Evolutionary conservation across 2,329 filamentous ascomycete genomes (phyloP), one percentile per base, ranked within the genome.

Genomic region (Dothiorella sarmentorum): DNA sequence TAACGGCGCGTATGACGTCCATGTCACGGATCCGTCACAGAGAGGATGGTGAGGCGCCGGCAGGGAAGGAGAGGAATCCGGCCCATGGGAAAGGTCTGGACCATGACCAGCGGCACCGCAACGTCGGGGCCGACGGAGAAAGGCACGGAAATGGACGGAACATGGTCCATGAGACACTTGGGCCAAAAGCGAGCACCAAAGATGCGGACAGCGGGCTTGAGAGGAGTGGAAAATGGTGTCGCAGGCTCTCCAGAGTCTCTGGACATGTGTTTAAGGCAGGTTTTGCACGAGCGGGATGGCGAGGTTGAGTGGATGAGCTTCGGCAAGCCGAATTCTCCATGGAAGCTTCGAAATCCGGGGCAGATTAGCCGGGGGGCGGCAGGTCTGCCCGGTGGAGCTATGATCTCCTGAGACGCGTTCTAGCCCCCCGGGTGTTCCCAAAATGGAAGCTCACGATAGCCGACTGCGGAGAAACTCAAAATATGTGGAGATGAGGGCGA

Each of bases 391-490:
- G 49, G 49, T 53, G 49, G 49, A 53, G 49, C 49, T 53, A 53
- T 53, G 49, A 53, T 53, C 49, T 53, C 35, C 49, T 53, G 49
- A 33, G 49, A 53, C 49, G n/a, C 33, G 49, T 40, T 53, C 49
- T 53, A 37, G 49, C 24, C 49, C 49, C 20, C 33, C 49, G 22
- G 33, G 22, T 13, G n/a, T 9, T 20, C 49, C 49, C n/a, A 53
- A 53, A 53, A 17, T 24, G 49, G 49, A 53, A 53, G 49, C 49
- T 53, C 49, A 53, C 49, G 49, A 53, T 53, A 53, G 49, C 33
- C 49, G 49, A 53, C 49, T 53, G 31, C 49, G 49, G 49, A 31
- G 49, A 27, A 31, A 53, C 20, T 35, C 49, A 40, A 53, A 53
- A 17, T 40, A 40, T 53, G 49, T 53, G 49, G 49, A 53, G 49